Conservation (phyloP, 768 basidiomycete species). For the Agrocybe chaxingu region DNA sequence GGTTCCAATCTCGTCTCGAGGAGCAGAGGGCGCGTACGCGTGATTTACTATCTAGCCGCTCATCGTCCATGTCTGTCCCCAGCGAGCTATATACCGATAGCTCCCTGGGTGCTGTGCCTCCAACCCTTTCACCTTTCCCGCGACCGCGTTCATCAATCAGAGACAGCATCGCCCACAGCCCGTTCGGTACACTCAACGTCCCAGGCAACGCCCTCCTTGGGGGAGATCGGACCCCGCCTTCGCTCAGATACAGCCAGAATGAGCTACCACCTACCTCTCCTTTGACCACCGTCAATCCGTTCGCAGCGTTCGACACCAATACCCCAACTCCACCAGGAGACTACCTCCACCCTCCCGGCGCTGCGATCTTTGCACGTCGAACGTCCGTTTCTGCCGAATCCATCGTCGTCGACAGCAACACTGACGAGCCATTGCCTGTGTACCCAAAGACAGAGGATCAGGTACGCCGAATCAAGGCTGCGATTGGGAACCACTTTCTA, state of each 20-base stretch:
- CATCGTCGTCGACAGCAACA: conserved; percentile 73
- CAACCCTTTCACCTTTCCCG: conserved; percentile 55
- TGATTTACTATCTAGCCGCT: conserved; percentile 56
- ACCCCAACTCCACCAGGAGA: conserved; percentile 55
- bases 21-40: conserved; percentile 78
- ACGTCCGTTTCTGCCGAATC: conserved; percentile 97
- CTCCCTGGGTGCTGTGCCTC: conserved; percentile 34
- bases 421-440: conserved; percentile 67
- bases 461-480: conserved; percentile 79
- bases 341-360: conserved; percentile 68
- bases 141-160: conserved; percentile 57
- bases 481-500: conserved; percentile 87
- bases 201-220: conserved; percentile 76
- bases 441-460: conserved; percentile 82
- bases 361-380: conserved; percentile 84
- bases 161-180: conserved; percentile 56
- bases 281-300: conserved; percentile 48
- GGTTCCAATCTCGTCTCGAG: conserved; percentile 88
- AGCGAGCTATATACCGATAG: conserved; percentile 58
- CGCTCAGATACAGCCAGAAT: conserved; percentile 56
- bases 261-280: conserved; percentile 63
- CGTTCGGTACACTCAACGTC: conserved; percentile 78
- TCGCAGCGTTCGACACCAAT: conserved; percentile 47
- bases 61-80: conserved; percentile 49
- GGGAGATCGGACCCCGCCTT: conserved; percentile 48